phyloP scores from a whole-genome alignment of 2,329 filamentous ascomycete genomes.

The Neurospora crassa region DNA sequence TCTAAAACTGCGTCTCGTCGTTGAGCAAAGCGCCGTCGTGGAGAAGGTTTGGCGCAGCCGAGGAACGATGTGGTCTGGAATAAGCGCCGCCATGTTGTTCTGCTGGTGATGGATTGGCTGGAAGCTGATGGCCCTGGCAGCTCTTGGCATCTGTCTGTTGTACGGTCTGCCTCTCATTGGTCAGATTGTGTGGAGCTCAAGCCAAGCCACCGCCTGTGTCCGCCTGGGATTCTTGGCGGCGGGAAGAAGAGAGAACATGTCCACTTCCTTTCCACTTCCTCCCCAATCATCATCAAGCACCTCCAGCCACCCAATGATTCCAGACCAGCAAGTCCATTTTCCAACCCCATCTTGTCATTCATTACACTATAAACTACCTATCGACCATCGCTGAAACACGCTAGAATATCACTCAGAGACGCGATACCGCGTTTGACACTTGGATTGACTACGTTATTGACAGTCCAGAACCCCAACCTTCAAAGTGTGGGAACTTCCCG shows the following conservation, averaged over 20 bases:
- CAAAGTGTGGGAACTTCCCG: not conserved
- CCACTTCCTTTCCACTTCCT: not conserved
- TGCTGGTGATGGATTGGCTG: constrained; percentile 19
- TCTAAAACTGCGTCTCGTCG: constrained; percentile 6
- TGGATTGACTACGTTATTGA: not conserved
- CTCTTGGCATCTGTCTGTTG: not conserved
- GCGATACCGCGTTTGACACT: not conserved
- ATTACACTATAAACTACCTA: not conserved
- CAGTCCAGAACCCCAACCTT: not conserved
- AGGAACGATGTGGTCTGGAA: constrained; percentile 21
- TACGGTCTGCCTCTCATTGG: not conserved
- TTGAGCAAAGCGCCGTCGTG: constrained; percentile 13
- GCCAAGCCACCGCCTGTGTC: not conserved
- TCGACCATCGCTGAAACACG: not conserved
- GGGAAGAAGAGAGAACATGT: not conserved
- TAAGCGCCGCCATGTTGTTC: constrained; percentile 28
- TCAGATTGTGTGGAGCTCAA: not conserved
- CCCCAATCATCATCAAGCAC: not conserved
- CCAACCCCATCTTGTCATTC: not conserved
- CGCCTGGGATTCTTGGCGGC: not conserved
- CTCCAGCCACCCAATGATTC: not conserved
- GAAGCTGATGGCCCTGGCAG: not conserved
- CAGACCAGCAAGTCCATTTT: not conserved
- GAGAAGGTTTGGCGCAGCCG: constrained; percentile 16
- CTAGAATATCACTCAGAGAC: not conserved